A percentile compares a stretch with the other conserved stretches of the same genome.
Evolutionary conservation across 331 rosid genomes (phyloP).

Genomic region (Cucumis variabilis): DNA sequence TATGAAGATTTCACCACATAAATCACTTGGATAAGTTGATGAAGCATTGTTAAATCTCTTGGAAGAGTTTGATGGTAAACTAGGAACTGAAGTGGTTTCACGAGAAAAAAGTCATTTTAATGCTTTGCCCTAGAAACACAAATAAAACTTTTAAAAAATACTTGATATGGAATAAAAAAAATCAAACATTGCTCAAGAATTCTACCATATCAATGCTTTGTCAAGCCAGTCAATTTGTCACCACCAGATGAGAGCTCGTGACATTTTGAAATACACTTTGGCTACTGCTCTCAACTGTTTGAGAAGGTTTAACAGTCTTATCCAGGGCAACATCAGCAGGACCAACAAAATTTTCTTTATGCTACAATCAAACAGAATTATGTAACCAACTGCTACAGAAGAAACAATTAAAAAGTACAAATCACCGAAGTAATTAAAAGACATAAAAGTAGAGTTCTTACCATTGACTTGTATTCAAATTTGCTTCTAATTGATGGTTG

Average conservation of each 20-base stretch:
- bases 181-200: constrained; percentile 28
- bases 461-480: constrained; percentile 49
- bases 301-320: constrained; percentile 43
- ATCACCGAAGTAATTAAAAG: constrained; percentile 21
- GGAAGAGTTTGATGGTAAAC: constrained; percentile 50
- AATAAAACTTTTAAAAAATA: constrained; percentile 14
- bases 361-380: constrained; percentile 47
- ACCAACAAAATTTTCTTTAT: constrained; percentile 46
- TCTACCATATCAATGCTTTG: constrained; percentile 81
- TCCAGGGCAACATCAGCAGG: constrained; percentile 41
- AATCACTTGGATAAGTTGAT: constrained; percentile 47
- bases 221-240: constrained; percentile 58
- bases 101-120: constrained; percentile 72
- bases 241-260: constrained; percentile 72
- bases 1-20: constrained; percentile 51
- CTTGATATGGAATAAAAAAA: constrained; percentile 6
- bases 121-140: constrained; percentile 75
- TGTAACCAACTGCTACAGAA: constrained; percentile 21
- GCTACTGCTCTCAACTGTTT: constrained; percentile 58
- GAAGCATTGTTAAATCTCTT: constrained; percentile 44
- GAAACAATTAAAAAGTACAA: constrained; percentile 25
- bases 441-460: constrained; percentile 59
- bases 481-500: no score
- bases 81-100: constrained; percentile 43
- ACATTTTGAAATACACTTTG: constrained; percentile 81